Evolutionary conservation across 352 stramenopile species (phyloP).

Genomic region (Saprolegnia parasitica): DNA sequence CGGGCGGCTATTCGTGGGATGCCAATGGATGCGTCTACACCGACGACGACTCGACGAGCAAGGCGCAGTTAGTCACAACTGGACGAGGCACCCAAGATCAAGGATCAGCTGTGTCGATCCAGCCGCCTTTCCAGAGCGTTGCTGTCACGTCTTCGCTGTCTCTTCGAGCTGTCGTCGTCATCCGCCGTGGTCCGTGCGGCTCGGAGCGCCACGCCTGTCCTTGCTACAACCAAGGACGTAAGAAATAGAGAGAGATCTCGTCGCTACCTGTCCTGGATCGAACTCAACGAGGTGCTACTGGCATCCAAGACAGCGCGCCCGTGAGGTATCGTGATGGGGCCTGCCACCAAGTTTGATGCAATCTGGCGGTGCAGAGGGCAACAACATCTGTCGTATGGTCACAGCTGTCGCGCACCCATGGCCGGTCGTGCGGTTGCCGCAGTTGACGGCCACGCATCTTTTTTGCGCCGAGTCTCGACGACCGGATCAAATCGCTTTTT

Average conservation of each 20-base stretch:
- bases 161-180: constrained; percentile 2
- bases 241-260: too few species aligned
- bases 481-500: too few species aligned
- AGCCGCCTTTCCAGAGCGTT: not conserved
- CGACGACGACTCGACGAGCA: too few species aligned
- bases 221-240: too few species aligned
- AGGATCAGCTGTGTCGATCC: constrained; percentile 9
- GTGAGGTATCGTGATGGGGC: too few species aligned
- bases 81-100: constrained; percentile 17
- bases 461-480: too few species aligned
- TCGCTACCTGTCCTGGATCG: too few species aligned
- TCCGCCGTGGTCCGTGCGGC: not conserved
- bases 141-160: constrained; percentile 5
- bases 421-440: not conserved
- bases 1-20: too few species aligned
- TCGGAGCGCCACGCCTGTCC: not conserved
- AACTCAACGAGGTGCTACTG: too few species aligned
- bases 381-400: not conserved
- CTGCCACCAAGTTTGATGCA: too few species aligned
- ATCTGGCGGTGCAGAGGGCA: not conserved
- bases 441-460: not conserved
- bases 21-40: too few species aligned
- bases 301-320: too few species aligned
- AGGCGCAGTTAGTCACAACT: not conserved
- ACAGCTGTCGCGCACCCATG: not conserved